These are phyloP conservation scores for Phlyctochytrium arcticum DNA, from an alignment of 192 early-diverging fungal species.

Conservation along the genomic window DNA sequence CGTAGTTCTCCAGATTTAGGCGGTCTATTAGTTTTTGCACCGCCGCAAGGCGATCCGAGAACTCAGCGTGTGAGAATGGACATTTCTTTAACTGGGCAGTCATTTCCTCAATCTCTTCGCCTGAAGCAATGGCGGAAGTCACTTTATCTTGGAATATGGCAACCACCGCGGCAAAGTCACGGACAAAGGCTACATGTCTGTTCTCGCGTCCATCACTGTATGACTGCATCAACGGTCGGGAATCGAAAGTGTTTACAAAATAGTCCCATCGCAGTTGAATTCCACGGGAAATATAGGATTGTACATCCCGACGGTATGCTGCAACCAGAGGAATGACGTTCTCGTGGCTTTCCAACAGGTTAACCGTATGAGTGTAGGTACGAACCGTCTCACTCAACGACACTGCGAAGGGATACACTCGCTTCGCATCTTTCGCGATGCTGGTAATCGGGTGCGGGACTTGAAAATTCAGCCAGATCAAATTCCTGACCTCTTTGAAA, in stretches of 20 bases:
- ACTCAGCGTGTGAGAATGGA: slow-evolving; percentile 63
- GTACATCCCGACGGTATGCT: slow-evolving; percentile 93
- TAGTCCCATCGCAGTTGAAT: slow-evolving; percentile 85
- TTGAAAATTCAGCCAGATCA: slow-evolving; percentile 92
- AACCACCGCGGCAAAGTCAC: slow-evolving; percentile 87
- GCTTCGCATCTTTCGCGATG: slow-evolving; percentile 91
- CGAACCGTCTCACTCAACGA: slow-evolving; percentile 92
- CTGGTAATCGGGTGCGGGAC: slow-evolving; percentile 87
- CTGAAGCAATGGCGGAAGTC: slow-evolving; percentile 71
- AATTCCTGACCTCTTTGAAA: slow-evolving; percentile 98
- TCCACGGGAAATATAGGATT: slow-evolving; percentile 74
- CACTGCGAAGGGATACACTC: slow-evolving; percentile 97
- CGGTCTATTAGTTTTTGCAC: slow-evolving; percentile 91
- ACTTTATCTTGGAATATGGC: slow-evolving; percentile 96
- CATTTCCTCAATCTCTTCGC: slow-evolving; percentile 74
- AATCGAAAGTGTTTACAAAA: slow-evolving; percentile 72
- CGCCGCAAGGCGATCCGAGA: slow-evolving; percentile 66
- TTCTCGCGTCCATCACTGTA: slow-evolving; percentile 68
- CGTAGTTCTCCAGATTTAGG: slow-evolving; percentile 90
- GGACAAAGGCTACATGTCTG: slow-evolving; percentile 88
- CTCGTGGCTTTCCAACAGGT: slow-evolving; percentile 70
- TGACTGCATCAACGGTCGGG: slow-evolving; percentile 40
- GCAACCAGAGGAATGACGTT: slow-evolving; percentile 79
- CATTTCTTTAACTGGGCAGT: slow-evolving; percentile 85
- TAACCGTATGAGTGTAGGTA: slow-evolving; percentile 83